A percentile compares a stretch with the other conserved stretches of the same genome.
Conservation (phyloP, 345 rosid species). For the Cardamine resedifolia region DNA sequence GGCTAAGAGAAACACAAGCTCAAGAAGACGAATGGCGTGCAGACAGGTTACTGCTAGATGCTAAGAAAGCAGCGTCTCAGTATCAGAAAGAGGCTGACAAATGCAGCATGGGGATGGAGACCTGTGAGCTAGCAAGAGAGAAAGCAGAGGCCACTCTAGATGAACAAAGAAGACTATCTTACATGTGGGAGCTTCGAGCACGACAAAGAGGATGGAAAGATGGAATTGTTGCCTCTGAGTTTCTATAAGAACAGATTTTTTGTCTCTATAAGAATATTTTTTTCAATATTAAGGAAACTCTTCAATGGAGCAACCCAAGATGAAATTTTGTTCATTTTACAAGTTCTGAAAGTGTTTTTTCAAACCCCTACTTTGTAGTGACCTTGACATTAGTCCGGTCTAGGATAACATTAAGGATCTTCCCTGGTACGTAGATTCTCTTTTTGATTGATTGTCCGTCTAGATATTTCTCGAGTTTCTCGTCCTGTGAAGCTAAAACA, state of each 20-base stretch:
- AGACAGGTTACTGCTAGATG: constrained; percentile 55
- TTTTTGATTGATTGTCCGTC: constrained; percentile 65
- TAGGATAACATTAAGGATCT: constrained; percentile 82
- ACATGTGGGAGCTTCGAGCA: constrained; percentile 50
- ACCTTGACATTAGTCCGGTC: constrained; percentile 63
- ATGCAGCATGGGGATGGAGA: constrained; percentile 70
- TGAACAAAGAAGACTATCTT: constrained; percentile 48
- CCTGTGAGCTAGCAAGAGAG: constrained; percentile 70
- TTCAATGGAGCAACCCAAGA: constrained; percentile 11
- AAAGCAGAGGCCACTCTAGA: constrained; percentile 51
- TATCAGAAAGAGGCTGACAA: constrained; percentile 71
- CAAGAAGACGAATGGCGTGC: constrained; percentile 46
- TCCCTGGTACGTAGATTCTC: constrained; percentile 76
- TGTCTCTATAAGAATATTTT: not conserved
- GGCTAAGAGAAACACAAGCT: constrained; percentile 54
- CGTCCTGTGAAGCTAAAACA: constrained; percentile 57
- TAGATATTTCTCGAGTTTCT: constrained; percentile 62
- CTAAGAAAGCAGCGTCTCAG: constrained; percentile 66
- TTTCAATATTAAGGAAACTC: constrained; percentile 21
- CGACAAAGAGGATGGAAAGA: constrained; percentile 50
- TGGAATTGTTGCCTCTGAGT: constrained; percentile 21
- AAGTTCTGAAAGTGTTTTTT: not conserved
- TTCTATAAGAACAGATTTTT: constrained; percentile 20
- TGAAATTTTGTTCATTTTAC: constrained; percentile 1
- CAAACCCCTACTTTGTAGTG: constrained; percentile 26